Percentiles rank a stretch among this genome's conserved stretches.
Evolutionary conservation across 2,329 filamentous ascomycete species (phyloP).

Genomic region (Sporothrix brunneoviolacea): DNA sequence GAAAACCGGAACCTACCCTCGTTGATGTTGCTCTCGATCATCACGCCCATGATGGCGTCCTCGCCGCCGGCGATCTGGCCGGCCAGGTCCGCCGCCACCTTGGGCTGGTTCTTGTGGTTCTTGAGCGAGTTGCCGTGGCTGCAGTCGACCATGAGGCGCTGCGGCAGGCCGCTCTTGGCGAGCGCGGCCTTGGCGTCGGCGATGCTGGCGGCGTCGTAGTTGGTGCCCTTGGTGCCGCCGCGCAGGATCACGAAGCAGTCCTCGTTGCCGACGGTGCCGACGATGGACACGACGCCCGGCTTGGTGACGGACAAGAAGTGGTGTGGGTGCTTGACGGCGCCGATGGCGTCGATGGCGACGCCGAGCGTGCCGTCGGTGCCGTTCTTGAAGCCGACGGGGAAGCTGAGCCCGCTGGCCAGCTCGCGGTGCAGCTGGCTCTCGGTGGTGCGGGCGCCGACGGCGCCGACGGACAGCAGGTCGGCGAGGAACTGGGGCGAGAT

Average conservation of each 20-base stretch:
- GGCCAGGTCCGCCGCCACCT: conserved; percentile 75
- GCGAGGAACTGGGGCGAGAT: conserved; percentile 96
- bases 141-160: conserved; percentile 94
- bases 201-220: conserved; percentile 84
- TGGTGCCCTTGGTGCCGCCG: conserved; percentile 87
- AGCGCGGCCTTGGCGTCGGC: conserved; percentile 75
- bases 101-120: conserved; percentile 95
- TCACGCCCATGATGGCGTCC: conserved; percentile 86
- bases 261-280: conserved; percentile 88
- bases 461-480: conserved; percentile 84
- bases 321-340: conserved; percentile 83
- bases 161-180: conserved; percentile 62
- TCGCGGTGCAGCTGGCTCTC: conserved; percentile 95
- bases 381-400: conserved; percentile 99
- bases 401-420: conserved; percentile 85
- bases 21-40: conserved; percentile 97
- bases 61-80: conserved; percentile 83
- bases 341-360: conserved; percentile 92
- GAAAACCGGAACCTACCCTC: conserved; percentile 55
- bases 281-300: conserved; percentile 89
- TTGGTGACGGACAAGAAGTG: conserved; percentile 98
- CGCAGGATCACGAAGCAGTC: conserved; percentile 96
- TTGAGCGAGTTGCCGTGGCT: conserved; percentile 94
- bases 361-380: conserved; percentile 86
- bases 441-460: conserved; percentile 91